phyloP scores from a whole-genome alignment of 371 early-diverging fungal species.

The Circinella umbellata region DNA sequence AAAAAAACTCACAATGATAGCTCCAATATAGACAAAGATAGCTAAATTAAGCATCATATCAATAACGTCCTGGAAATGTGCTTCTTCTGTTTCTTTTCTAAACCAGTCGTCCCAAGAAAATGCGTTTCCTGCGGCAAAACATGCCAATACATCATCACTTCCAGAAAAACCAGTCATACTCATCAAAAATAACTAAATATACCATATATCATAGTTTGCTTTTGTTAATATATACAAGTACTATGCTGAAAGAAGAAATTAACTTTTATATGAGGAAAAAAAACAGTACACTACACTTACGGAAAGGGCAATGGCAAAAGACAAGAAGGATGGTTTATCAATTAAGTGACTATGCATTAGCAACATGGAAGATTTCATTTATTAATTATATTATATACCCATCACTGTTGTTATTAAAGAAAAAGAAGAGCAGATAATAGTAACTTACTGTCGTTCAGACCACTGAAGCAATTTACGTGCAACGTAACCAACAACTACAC shows the following conservation, averaged over 20 bases:
- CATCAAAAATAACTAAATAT: slow-evolving; percentile 69
- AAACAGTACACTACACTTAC: slow-evolving; percentile 38
- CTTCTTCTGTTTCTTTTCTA: slow-evolving; percentile 81
- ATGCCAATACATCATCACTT: slow-evolving; percentile 89
- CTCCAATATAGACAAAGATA: slow-evolving; percentile 94
- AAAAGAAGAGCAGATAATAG: neutral
- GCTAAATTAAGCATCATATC: slow-evolving; percentile 90
- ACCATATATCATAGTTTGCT: neutral
- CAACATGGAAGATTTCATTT: neutral
- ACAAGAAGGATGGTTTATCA: slow-evolving; percentile 91
- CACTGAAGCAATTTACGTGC: slow-evolving; percentile 75
- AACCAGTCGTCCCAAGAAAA: slow-evolving; percentile 95
- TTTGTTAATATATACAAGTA: no score
- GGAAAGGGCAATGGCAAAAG: slow-evolving; percentile 89
- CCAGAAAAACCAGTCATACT: slow-evolving; percentile 84
- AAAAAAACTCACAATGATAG: slow-evolving; percentile 62
- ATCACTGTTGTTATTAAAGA: neutral
- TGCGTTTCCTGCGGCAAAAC: slow-evolving; percentile 90
- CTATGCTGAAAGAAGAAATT: no score
- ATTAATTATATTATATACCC: no score
- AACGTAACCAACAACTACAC: slow-evolving; percentile 76
- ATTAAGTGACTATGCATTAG: slow-evolving; percentile 63
- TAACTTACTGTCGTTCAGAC: slow-evolving; percentile 64
- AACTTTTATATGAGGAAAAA: no score
- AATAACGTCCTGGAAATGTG: slow-evolving; percentile 91